Evolutionary conservation across 176 grass and related monocot genomes (phyloP), one percentile per base, ranked within the genome.

Genomic region (Musa itinerans): DNA sequence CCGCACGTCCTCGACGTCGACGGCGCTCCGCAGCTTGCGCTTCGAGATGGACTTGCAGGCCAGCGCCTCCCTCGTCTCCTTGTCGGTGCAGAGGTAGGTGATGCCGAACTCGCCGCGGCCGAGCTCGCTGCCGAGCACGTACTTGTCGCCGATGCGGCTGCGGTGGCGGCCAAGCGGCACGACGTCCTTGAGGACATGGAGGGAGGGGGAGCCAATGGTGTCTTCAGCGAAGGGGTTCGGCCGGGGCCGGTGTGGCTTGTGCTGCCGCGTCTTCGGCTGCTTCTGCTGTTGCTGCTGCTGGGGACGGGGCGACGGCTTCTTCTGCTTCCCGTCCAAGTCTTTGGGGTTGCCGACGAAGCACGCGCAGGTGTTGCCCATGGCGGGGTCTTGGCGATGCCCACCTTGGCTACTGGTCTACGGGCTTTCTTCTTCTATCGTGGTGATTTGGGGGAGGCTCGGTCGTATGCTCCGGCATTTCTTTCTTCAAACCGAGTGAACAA

Each of bases 1-100:
- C 9, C 88, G 85, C 76, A 99, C 96, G 82, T 99, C 96, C 74
- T 99, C 96, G 2, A 99, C 85, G 62, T 99, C 96, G 1, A 99
- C 79, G 53, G 88, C 80, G 34, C 79, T 92, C 56, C 78, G 54
- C 56, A 80, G 69, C 78, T 80, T 80, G 55, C 69, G 69, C 68
- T 80, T 80, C 43, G 78, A 80, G 56, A 80, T 80, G 48, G 78
- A 80, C 78, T 80, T 80, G 55, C 78, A 80, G 12, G 78, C 78
- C 21, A 73, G 69, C 54, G 55, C 69, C 69, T 80, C 78, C 52
- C 23, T 27, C 20, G 55, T 80, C 20, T 22, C 68, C 69, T 80
- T 80, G 48, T 79, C 77, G 1, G 65, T 79, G 77, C 77, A 79
- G 10, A 80, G 78, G 55, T 73, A 80, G 56, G 78, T 80, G n/a